Evolutionary conservation across 1,284 basidiomycete genomes (phyloP).

Genomic region (Anthracocystis walkeri): DNA sequence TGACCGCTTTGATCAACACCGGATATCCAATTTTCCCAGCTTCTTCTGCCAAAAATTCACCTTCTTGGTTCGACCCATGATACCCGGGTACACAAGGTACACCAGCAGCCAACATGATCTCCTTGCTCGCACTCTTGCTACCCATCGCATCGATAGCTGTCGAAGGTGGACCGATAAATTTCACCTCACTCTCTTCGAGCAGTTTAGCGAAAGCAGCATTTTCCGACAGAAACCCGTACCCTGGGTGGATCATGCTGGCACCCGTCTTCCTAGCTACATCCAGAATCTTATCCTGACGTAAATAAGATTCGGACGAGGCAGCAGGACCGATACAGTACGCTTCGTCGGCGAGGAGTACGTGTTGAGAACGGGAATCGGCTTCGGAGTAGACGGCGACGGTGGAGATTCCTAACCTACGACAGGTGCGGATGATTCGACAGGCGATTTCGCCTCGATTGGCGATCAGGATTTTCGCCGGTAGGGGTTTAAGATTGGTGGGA

Average conservation of each 20-base stretch:
- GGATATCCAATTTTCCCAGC: conserved; percentile 73
- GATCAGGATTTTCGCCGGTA: conserved; percentile 61
- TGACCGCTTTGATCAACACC: conserved; percentile 70
- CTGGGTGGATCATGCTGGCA: conserved; percentile 81
- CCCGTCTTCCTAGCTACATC: conserved; percentile 82
- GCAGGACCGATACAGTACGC: conserved; percentile 93
- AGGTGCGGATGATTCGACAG: conserved; percentile 89
- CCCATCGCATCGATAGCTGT: conserved; percentile 78
- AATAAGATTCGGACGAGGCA: conserved; percentile 86
- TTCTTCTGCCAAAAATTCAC: conserved; percentile 75
- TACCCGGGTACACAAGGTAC: conserved; percentile 95
- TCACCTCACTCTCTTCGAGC: conserved; percentile 51
- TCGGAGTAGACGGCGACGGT: conserved; percentile 91
- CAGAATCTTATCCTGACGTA: conserved; percentile 88
- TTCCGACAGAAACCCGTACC: conserved; percentile 87
- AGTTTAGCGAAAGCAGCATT: conserved; percentile 54
- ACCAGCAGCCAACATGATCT: conserved; percentile 88
- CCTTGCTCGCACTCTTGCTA: conserved; percentile 78
- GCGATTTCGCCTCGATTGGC: conserved; percentile 87
- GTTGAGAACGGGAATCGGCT: conserved; percentile 81
- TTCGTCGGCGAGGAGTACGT: conserved; percentile 87
- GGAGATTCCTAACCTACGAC: conserved; percentile 85
- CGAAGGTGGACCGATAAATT: conserved; percentile 70
- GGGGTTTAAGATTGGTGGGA: conserved; percentile 22
- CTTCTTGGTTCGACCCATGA: conserved; percentile 81